phyloP scores from a whole-genome alignment of 2,329 filamentous ascomycete genomes.

The Aspergillus fumigatus region DNA sequence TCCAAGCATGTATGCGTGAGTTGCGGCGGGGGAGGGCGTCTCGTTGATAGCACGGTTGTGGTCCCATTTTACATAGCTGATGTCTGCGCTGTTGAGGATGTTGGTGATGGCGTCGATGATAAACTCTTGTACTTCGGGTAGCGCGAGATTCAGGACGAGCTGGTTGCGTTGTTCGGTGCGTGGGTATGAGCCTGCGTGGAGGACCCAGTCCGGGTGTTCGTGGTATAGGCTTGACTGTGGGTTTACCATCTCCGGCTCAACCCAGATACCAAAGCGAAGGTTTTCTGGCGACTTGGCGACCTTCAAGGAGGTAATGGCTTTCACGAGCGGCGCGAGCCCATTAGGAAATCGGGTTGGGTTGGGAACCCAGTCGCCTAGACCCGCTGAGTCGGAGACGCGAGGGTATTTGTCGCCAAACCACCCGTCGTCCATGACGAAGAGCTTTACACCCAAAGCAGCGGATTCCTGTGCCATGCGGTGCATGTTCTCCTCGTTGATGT shows the following conservation, averaged over 20 bases:
- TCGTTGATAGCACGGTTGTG: conserved; percentile 64
- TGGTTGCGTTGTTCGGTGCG: conserved; percentile 55
- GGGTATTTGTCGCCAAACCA: conserved; percentile 64
- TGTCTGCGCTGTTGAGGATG: conserved; percentile 51
- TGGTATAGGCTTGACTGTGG: conserved; percentile 58
- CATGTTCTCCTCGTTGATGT: conserved; percentile 55
- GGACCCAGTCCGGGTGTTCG: conserved; percentile 60
- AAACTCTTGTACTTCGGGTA: conserved; percentile 60
- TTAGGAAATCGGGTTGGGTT: conserved; percentile 57
- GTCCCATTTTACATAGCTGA: conserved; percentile 64
- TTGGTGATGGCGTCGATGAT: conserved; percentile 54
- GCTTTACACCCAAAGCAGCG: conserved; percentile 55
- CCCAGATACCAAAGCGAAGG: conserved; percentile 61
- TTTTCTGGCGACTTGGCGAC: conserved; percentile 45
- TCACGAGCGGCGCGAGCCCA: conserved; percentile 51
- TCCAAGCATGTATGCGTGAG: conserved; percentile 60
- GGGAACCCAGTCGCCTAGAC: conserved; percentile 60
- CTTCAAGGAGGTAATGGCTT: conserved; percentile 48
- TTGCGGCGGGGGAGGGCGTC: conserved; percentile 48
- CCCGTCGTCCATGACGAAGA: conserved; percentile 63
- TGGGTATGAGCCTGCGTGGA: conserved; percentile 54
- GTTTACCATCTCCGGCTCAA: conserved; percentile 66
- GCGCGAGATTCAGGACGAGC: conserved; percentile 57
- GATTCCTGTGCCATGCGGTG: conserved; percentile 53
- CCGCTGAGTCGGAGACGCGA: conserved; percentile 53